A percentile compares a stretch with the other conserved stretches of the same genome.
phyloP scores from a whole-genome alignment of 345 rosid species.

The Aurinia saxatilis region DNA sequence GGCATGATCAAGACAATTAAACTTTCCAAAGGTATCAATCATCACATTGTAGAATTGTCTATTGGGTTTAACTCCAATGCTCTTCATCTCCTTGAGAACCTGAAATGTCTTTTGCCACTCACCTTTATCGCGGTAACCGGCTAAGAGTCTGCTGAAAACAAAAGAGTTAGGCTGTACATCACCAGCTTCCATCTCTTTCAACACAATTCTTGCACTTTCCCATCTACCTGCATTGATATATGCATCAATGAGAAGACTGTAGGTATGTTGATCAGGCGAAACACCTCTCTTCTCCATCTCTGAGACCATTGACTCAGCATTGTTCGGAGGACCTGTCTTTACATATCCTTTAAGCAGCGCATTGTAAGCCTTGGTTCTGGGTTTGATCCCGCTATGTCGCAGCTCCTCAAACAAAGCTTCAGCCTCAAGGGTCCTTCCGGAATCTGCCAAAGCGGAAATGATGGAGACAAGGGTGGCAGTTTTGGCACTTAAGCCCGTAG shows the following conservation, averaged over 20 bases:
- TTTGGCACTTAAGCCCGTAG: conserved; percentile 55
- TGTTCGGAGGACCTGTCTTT: conserved; percentile 60
- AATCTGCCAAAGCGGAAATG: conserved; percentile 53
- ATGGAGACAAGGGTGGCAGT: conserved; percentile 58
- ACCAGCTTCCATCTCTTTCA: conserved; percentile 89
- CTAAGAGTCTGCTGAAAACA: conserved; percentile 73
- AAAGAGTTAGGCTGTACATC: conserved; percentile 66
- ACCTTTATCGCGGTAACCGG: conserved; percentile 78
- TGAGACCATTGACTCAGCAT: conserved; percentile 70
- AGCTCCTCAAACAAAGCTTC: conserved; percentile 94
- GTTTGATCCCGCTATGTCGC: conserved; percentile 65
- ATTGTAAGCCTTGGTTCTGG: conserved; percentile 74
- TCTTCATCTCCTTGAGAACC: conserved; percentile 86
- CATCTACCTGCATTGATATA: conserved; percentile 84
- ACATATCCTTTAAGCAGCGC: conserved; percentile 84
- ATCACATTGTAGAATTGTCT: conserved; percentile 86
- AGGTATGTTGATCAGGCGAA: conserved; percentile 76
- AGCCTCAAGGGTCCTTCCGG: conserved; percentile 66
- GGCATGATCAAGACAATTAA: conserved; percentile 84
- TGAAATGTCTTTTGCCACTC: conserved; percentile 96
- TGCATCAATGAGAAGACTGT: conserved; percentile 81
- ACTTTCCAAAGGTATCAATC: conserved; percentile 92
- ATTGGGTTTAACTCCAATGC: conserved; percentile 72
- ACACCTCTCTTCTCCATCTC: conserved; percentile 92
- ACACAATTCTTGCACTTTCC: conserved; percentile 90